Evolutionary conservation across 2,329 filamentous ascomycete genomes (phyloP).

Genomic region (Colletotrichum sp.): DNA sequence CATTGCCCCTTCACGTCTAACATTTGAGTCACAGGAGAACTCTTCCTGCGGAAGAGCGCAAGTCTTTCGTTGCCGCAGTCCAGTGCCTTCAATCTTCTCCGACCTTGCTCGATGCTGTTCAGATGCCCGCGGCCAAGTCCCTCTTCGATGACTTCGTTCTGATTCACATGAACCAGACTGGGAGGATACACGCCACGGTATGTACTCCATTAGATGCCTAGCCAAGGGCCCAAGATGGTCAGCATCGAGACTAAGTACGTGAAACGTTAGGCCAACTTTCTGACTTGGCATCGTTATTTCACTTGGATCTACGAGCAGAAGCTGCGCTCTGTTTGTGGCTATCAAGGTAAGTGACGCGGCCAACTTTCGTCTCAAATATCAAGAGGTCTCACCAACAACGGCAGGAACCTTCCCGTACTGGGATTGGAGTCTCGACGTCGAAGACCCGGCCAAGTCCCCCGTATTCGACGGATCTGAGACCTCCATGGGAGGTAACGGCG

Average conservation of each 20-base stretch:
- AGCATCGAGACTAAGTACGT: not conserved
- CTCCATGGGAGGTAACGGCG: slow-evolving; percentile 43
- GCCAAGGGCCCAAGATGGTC: not conserved
- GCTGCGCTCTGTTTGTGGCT: slow-evolving; percentile 26
- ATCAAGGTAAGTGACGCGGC: slow-evolving; percentile 21
- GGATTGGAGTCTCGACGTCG: slow-evolving; percentile 23
- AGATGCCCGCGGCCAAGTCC: not conserved
- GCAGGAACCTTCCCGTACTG: slow-evolving; percentile 20
- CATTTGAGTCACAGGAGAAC: not conserved
- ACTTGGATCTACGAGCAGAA: slow-evolving; percentile 24
- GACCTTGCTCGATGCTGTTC: not conserved
- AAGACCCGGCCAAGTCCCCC: slow-evolving; percentile 32
- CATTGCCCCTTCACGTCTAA: not conserved
- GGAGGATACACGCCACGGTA: slow-evolving; percentile 13
- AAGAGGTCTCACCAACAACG: not conserved
- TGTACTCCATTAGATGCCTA: not conserved
- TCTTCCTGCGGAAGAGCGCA: not conserved
- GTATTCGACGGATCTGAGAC: slow-evolving; percentile 44
- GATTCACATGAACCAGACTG: slow-evolving; percentile 19
- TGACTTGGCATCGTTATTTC: slow-evolving; percentile 27
- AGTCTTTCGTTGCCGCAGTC: slow-evolving; percentile 2
- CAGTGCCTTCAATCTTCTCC: slow-evolving; percentile 1
- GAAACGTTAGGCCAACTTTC: slow-evolving; percentile 1
- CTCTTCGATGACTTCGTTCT: slow-evolving; percentile 23
- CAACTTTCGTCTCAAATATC: not conserved